These are phyloP conservation scores for Plasmodium malariae DNA, from an alignment of 169 alveolate species.

Conservation along the genomic window DNA sequence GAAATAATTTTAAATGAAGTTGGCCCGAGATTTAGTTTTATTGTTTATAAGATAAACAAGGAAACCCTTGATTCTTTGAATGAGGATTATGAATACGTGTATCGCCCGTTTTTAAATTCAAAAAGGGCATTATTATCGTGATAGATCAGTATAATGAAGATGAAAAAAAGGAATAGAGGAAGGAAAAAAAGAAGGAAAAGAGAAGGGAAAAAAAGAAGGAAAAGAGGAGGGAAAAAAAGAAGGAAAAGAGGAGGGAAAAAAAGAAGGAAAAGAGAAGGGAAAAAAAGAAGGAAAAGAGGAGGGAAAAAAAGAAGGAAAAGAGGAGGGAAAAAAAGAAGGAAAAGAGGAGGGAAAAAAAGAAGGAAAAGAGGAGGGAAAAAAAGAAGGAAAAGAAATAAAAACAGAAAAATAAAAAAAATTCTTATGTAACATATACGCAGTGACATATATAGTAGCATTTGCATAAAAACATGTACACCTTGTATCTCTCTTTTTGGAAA, in stretches of 20 bases:
- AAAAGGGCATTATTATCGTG: conserved; percentile 85
- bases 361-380: not conserved
- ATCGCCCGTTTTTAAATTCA: conserved; percentile 97
- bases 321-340: not conserved
- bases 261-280: not conserved
- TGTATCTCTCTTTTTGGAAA: too few relatives aligned
- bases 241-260: not conserved
- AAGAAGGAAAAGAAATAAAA: not conserved
- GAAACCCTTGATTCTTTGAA: conserved; percentile 98
- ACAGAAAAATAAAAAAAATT: too few relatives aligned
- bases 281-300: not conserved
- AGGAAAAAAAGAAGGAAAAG: not conserved
- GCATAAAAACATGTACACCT: too few relatives aligned
- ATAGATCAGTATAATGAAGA: not conserved
- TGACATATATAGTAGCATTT: too few relatives aligned
- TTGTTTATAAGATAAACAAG: conserved; percentile 95
- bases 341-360: not conserved
- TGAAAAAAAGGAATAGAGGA: not conserved
- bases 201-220: not conserved
- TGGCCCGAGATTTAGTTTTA: conserved; percentile 96
- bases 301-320: not conserved
- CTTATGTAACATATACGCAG: too few relatives aligned
- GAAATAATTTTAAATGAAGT: conserved; percentile 91
- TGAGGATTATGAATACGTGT: conserved; percentile 97
- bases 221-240: not conserved